Base-by-base conservation (phyloP, 371 early-diverging fungal species). In the Syncephalis fuscata region DNA sequence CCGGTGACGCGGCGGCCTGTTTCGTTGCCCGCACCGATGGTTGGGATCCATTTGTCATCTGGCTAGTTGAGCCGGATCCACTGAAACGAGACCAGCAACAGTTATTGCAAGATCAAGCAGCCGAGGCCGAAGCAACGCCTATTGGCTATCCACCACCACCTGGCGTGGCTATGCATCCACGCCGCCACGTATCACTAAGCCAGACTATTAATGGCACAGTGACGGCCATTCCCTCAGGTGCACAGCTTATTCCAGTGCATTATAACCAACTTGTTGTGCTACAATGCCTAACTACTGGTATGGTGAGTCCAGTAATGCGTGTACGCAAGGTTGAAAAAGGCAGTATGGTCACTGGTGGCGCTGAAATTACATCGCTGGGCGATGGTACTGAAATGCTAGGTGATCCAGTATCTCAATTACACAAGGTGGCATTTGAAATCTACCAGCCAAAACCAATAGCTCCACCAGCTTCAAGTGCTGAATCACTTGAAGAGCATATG, bases 31-130 rank as follows among this genome's bases (percentile, higher is more conserved):
- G 87, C 47, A 80, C 82, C 21, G 70, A 73, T 14, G 64, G 71
- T 21, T 90, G 91, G 91, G 86, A 88, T 48, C 81, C 85, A 3
- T 90, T 88, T 63, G 74, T 85, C 32, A 81, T 90, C 52, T 90
- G 88, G 88, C 73, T 81, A 23, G 81, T 85, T 25, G 76, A 85
- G 55, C 32, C 32, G 32, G 32, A 32, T 32, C 32, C 73, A 76
- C 2, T 63, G 74, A 11, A 61, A 70, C 19, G 65, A 67, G 32
- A 32, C 32, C 32, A 32, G 11, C 32, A 32, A 11, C 32, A 32
- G 11, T 32, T 32, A 32, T 32, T 32, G 32, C n/a, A 59, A 61
- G 19, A 56, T 60, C 24, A 63, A 68, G 39, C 84, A 47, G 67
- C 78, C 24, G 79, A 81, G 9, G 80, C 80, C n/a, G 74, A 78